phyloP scores from a whole-genome alignment of 345 rosid genomes.

The Salix koriyanagi region DNA sequence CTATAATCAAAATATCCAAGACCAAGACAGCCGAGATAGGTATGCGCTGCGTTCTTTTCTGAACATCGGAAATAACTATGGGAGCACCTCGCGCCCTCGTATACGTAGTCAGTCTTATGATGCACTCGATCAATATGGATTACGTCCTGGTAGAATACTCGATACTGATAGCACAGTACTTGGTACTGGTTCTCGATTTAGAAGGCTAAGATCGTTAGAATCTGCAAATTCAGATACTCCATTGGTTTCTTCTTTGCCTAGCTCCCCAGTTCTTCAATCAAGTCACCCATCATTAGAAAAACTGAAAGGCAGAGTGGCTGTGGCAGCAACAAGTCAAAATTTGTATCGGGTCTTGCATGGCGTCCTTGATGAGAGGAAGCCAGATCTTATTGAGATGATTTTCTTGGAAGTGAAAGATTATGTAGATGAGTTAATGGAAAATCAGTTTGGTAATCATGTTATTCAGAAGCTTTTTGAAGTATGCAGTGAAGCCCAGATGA shows the following conservation, averaged over 20 bases:
- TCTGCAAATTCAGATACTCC: neutral
- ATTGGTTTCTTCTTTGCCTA: neutral
- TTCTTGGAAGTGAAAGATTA: constrained; percentile 29
- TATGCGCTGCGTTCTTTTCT: no score
- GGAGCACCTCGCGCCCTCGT: neutral
- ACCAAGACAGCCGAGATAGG: no score
- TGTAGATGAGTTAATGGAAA: constrained; percentile 17
- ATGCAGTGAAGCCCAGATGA: constrained; percentile 15
- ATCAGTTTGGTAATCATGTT: constrained; percentile 20
- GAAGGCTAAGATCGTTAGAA: neutral
- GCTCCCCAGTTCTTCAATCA: neutral
- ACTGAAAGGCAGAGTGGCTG: constrained; percentile 13
- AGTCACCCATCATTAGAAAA: neutral
- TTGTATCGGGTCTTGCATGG: constrained; percentile 9
- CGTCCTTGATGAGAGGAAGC: neutral
- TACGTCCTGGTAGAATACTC: no score
- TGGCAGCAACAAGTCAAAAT: constrained; percentile 7
- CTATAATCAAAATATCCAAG: no score
- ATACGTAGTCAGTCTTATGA: neutral
- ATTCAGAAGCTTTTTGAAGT: constrained; percentile 29
- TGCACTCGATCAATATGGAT: neutral
- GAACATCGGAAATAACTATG: no score
- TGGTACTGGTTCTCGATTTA: neutral
- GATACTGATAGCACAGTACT: neutral
- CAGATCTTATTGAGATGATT: constrained; percentile 17